Base-by-base conservation (phyloP, 305 asterid species). In the Fraxinus sp. region DNA sequence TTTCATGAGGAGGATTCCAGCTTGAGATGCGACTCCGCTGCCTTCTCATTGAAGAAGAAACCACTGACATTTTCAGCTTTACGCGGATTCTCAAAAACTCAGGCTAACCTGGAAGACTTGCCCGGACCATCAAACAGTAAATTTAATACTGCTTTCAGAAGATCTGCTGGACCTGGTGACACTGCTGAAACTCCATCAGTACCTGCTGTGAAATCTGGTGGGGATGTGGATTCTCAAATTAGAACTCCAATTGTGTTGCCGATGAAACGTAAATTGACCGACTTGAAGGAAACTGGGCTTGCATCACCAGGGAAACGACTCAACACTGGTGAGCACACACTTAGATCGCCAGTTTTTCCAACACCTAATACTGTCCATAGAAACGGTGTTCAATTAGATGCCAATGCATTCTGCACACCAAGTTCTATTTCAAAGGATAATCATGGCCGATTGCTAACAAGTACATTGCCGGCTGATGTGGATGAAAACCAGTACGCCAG, bases 241-340 rank as follows among this genome's bases (percentile, higher is more conserved):
- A 91, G 93, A 89, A 94, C 98, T 80, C 98, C 99, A 77, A 90
- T 94, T 70, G 81, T 92, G 79, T 85, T 96, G 87, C 97, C 98
- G 22, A 83, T 91, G 93, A 97, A 97, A 86, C 97, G 99, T 24
- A 97, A 93, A 86, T 84, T 89, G 80, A 89, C 92, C 9, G 99
- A 97, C 72, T 24, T 55, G 83, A 94, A 90, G 83, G 98, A 94
- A 30, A 68, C 82, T 79, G 95, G 90, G 79, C 68, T 79, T 59
- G 81, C 68, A 62, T 80, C 93, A 24, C 88, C 95, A 1, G 92
- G 87, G 41, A 97, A 97, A 85, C 91, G 97, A 83, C 91, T 87
- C n/a, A 90, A 92, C 84, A 89, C 92, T 18, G 96, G 97, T 71
- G 97, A 94, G 72, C 91, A 86, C 71, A 55, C 85, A 22, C 84